A percentile compares a stretch with the other conserved stretches of the same genome.
phyloP scores from a whole-genome alignment of 805 yeast species.

The Grigorovia transvaalensis region DNA sequence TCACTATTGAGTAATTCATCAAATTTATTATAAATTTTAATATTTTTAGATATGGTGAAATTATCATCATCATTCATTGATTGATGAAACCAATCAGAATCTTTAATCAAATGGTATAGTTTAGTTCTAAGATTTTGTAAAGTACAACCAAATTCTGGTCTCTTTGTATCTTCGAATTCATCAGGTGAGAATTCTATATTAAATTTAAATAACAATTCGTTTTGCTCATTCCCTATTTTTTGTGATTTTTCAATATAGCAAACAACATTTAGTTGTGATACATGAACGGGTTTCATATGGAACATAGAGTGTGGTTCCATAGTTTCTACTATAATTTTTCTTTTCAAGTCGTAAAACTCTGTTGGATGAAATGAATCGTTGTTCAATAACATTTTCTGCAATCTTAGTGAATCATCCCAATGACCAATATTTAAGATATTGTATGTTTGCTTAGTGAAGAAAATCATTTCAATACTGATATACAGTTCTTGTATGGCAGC shows the following conservation, averaged over 20 bases:
- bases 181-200: slow-evolving; percentile 77
- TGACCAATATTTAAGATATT: slow-evolving; percentile 23
- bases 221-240: slow-evolving; percentile 15
- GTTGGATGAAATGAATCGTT: slow-evolving; percentile 25
- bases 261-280: slow-evolving; percentile 59
- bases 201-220: slow-evolving; percentile 36
- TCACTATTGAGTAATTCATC: slow-evolving; percentile 19
- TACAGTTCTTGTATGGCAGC: slow-evolving; percentile 27
- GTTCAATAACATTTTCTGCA: slow-evolving; percentile 23
- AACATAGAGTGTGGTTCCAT: slow-evolving; percentile 48
- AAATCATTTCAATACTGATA: slow-evolving; percentile 27
- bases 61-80: slow-evolving; percentile 7
- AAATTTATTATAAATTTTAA: slow-evolving; percentile 29
- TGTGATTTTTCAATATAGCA: slow-evolving; percentile 32
- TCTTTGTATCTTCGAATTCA: slow-evolving; percentile 49
- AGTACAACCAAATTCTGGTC: slow-evolving; percentile 63
- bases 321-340: slow-evolving; percentile 24
- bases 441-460: slow-evolving; percentile 25
- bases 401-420: slow-evolving; percentile 22
- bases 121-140: slow-evolving; percentile 51
- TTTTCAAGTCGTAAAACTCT: slow-evolving; percentile 24
- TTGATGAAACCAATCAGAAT: slow-evolving; percentile 28
- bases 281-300: slow-evolving; percentile 64
- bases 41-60: slow-evolving; percentile 27
- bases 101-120: slow-evolving; percentile 44